These are phyloP conservation scores for Purpureocillium takamizusanense DNA, from an alignment of 2,329 filamentous ascomycete species.

Conservation along the genomic window DNA sequence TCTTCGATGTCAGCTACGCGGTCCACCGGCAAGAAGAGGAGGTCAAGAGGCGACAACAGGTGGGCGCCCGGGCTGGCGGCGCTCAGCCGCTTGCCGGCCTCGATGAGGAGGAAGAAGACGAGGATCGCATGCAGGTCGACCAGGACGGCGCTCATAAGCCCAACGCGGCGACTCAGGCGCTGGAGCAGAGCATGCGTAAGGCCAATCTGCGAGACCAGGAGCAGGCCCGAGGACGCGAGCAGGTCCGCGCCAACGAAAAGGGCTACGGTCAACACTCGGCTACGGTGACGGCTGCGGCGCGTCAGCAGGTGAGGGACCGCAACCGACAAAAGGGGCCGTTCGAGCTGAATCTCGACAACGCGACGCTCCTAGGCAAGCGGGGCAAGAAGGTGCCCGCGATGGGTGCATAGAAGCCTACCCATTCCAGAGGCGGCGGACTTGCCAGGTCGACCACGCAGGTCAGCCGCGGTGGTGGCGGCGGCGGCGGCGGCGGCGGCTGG, in stretches of 20 bases:
- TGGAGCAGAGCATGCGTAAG: constrained; percentile 83
- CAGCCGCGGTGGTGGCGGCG: not conserved
- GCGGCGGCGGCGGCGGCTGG: not conserved
- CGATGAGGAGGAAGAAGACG: constrained; percentile 58
- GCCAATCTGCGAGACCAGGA: constrained; percentile 58
- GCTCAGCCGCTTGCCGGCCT: constrained; percentile 50
- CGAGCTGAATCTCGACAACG: constrained; percentile 84
- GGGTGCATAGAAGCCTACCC: constrained; percentile 20
- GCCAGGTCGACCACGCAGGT: too few relatives aligned
- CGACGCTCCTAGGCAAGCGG: constrained; percentile 73
- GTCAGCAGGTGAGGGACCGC: constrained; percentile 63
- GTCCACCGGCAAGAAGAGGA: constrained; percentile 97
- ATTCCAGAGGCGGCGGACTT: not conserved
- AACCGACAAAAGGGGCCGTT: constrained; percentile 72
- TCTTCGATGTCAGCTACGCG: constrained; percentile 97
- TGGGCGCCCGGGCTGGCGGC: constrained; percentile 62
- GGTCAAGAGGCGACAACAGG: constrained; percentile 80
- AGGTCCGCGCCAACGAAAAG: constrained; percentile 32
- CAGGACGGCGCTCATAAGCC: constrained; percentile 35
- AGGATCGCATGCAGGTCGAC: constrained; percentile 55
- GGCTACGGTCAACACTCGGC: constrained; percentile 89
- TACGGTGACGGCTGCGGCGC: constrained; percentile 72
- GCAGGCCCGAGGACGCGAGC: constrained; percentile 21
- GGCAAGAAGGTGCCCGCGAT: constrained; percentile 43
- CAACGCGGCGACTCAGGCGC: constrained; percentile 49